These are phyloP conservation scores for Botrytis hyacinthi DNA, from an alignment of 2,329 filamentous ascomycete genomes.

Conservation along the genomic window DNA sequence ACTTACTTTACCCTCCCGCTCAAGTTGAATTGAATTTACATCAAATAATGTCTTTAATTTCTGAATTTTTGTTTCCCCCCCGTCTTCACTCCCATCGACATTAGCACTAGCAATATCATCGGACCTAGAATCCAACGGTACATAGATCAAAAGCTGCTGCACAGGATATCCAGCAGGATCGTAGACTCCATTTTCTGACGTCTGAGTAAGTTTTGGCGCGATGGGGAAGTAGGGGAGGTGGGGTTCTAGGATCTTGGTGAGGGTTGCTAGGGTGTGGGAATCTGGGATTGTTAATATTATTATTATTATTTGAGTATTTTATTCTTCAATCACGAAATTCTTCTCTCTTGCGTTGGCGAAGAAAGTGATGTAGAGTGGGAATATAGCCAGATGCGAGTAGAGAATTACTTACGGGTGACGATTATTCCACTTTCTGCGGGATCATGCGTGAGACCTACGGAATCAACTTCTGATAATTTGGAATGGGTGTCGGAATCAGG, in stretches of 20 bases:
- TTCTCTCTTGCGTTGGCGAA: accelerated
- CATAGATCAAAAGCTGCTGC: not conserved
- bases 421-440: not conserved
- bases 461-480: not conserved
- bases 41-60: not conserved
- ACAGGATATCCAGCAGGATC: not conserved
- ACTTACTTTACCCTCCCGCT: not conserved
- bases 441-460: not conserved
- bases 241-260: not conserved
- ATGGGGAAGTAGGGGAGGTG: not conserved
- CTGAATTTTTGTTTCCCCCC: not conserved
- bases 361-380: not conserved
- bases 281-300: not conserved
- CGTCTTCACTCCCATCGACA: not conserved
- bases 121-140: not conserved
- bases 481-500: not conserved
- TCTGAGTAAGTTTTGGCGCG: not conserved
- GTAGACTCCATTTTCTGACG: not conserved
- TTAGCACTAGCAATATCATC: not conserved
- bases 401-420: not conserved
- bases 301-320: not conserved
- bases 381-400: not conserved
- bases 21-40: not conserved
- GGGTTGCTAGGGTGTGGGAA: not conserved
- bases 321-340: accelerated